Base-by-base conservation (phyloP, 768 basidiomycete species). In the Thelephora aurantiotincta region DNA sequence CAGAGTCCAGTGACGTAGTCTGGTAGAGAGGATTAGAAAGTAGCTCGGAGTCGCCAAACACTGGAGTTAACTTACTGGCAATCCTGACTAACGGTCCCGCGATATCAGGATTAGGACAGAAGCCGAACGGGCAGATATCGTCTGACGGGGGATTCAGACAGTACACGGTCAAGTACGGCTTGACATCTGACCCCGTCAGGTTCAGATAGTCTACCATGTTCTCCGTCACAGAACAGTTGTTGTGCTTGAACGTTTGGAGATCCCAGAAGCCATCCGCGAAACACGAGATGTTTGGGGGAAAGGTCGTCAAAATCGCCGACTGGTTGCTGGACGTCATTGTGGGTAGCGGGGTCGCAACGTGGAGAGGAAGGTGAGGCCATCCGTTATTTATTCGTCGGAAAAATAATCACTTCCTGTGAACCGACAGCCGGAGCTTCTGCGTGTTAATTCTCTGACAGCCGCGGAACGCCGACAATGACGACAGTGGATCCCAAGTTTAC, bases 101-200 rank as follows among this genome's bases (percentile, higher is more conserved):
- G 26, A 48, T 41, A 33, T 48, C 47, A 13, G 36, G 36, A 18
- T 48, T 37, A 20, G 47, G 36, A 18, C 47, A 48, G 33, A 37
- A 48, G 7, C 47, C 47, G 19, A 48, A 42, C 3, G 7, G 18
- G 47, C 47, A 48, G 6, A 26, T 33, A 42, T 48, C 47, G 26
- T 37, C 47, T 12, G 19, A 12, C 19, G 47, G 36, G 16, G 47
- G 47, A 11, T 37, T 43, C 13, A 48, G 26, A 35, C 47, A 48
- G 16, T 48, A 48, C 35, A 35, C 47, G 9, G n/a, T 20, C 14
- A 42, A 6, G 26, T 48, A 48, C 26, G 26, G 9, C 13, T 13
- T 45, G 18, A 14, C 6, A 23, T 22, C 12, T 3, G 35, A 11
- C 30, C 35, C 16, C 5, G 47, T 48, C 6, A 48, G 38, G 38